A percentile compares a stretch with the other conserved stretches of the same genome.
phyloP scores from a whole-genome alignment of 2,329 filamentous ascomycete genomes.

The Penicillium verrucosum region DNA sequence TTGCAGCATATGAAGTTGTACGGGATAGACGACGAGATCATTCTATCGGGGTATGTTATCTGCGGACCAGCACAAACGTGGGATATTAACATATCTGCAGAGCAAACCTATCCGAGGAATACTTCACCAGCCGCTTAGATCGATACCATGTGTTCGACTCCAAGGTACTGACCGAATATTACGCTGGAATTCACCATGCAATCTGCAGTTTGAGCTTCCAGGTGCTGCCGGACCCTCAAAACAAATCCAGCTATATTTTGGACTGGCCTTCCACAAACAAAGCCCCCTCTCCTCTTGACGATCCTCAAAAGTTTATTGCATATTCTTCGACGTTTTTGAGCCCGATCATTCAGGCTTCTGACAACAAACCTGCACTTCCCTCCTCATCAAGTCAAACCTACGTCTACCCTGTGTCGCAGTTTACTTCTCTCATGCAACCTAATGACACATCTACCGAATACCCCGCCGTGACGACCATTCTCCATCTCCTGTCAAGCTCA shows the following conservation, averaged over 20 bases:
- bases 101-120: conserved; percentile 87
- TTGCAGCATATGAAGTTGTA: conserved; percentile 99
- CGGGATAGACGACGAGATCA: conserved; percentile 90
- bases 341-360: conserved; percentile 60
- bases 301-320: conserved; percentile 66
- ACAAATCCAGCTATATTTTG: conserved; percentile 50
- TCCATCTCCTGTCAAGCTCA: conserved; percentile 64
- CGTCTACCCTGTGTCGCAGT: conserved; percentile 82
- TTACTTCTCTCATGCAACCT: conserved; percentile 76
- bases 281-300: conserved; percentile 69
- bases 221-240: conserved; percentile 57
- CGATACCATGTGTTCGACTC: conserved; percentile 89
- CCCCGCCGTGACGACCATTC: conserved; percentile 71
- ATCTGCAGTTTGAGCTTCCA: conserved; percentile 79
- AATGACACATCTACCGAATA: conserved; percentile 80
- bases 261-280: conserved; percentile 74
- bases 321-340: conserved; percentile 65
- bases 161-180: conserved; percentile 76
- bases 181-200: conserved; percentile 69
- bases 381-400: conserved; percentile 59
- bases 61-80: neutral
- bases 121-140: conserved; percentile 94
- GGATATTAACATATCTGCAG: conserved; percentile 34
- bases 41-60: conserved; percentile 72
- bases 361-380: conserved; percentile 29